Evolutionary conservation across 1,284 basidiomycete species (phyloP).

Genomic region (Apiotrichum siamense): DNA sequence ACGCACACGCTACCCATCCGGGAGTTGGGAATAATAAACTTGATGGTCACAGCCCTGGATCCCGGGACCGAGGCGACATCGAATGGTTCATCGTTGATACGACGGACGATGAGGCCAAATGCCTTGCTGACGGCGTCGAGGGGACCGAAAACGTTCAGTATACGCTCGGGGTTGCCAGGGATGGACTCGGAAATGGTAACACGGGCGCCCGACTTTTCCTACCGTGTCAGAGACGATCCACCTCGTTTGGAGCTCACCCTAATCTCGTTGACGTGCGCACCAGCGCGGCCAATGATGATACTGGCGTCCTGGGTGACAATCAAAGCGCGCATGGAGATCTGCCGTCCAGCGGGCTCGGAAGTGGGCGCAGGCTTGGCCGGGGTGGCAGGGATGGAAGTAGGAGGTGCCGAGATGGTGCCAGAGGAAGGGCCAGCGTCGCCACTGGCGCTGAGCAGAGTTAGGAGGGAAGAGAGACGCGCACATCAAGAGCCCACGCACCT

Average conservation of each 20-base stretch:
- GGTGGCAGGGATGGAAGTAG: constrained; percentile 28
- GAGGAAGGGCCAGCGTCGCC: constrained; percentile 30
- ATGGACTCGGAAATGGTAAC: constrained; percentile 95
- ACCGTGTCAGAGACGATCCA: neutral
- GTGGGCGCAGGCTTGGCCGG: constrained; percentile 28
- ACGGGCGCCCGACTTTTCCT: constrained; percentile 88
- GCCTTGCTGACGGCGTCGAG: constrained; percentile 98
- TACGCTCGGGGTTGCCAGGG: constrained; percentile 95
- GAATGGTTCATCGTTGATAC: constrained; percentile 99
- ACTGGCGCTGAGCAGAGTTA: neutral
- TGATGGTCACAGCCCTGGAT: constrained; percentile 96
- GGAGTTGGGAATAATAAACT: constrained; percentile 99
- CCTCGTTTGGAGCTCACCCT: constrained; percentile 47
- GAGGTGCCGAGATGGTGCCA: constrained; percentile 21
- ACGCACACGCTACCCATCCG: constrained; percentile 89
- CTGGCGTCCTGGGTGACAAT: constrained; percentile 99
- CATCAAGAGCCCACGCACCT: constrained; percentile 24
- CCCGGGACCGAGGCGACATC: constrained; percentile 96
- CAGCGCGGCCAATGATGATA: constrained; percentile 96
- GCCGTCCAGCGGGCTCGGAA: constrained; percentile 36
- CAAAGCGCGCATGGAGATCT: constrained; percentile 86
- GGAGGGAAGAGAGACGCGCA: neutral
- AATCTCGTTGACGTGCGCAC: constrained; percentile 97
- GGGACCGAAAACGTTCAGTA: constrained; percentile 94
- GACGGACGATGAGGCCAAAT: constrained; percentile 94